These are phyloP conservation scores for Podaxis sp. DNA, from an alignment of 768 basidiomycete genomes.

Conservation along the genomic window DNA sequence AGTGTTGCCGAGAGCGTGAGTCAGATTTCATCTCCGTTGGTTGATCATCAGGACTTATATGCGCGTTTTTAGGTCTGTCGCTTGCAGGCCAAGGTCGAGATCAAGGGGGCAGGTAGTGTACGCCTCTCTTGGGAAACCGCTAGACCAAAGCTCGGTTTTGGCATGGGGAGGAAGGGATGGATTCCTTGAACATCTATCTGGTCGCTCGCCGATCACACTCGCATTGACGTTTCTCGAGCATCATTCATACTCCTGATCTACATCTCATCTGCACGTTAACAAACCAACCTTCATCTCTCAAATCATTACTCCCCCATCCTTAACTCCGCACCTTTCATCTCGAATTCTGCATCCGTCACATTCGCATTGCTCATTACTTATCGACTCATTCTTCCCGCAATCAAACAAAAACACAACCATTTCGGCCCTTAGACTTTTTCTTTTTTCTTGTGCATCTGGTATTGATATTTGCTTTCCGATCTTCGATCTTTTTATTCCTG, in stretches of 20 bases:
- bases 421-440: neutral
- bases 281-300: neutral
- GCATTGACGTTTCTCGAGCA: neutral
- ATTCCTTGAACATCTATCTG: slow-evolving; percentile 3
- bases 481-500: slow-evolving; percentile 1
- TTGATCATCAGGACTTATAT: neutral
- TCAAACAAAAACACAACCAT: slow-evolving; percentile 1
- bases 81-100: slow-evolving; percentile 32
- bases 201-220: neutral
- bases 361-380: neutral
- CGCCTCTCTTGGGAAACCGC: slow-evolving; percentile 28
- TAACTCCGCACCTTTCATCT: neutral
- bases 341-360: neutral
- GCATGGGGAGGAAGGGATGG: slow-evolving; percentile 6
- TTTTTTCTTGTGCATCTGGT: neutral
- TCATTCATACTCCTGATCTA: neutral
- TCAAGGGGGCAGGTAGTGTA: slow-evolving; percentile 37
- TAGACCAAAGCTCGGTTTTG: slow-evolving; percentile 13
- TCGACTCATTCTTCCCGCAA: neutral
- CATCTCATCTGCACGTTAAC: neutral
- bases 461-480: neutral
- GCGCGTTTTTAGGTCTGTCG: slow-evolving; percentile 29
- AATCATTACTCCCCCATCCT: neutral
- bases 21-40: slow-evolving; percentile 3
- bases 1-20: slow-evolving; percentile 35